phyloP scores from a whole-genome alignment of 495 filamentous ascomycete genomes.

The Lentithecium fluviatile region DNA sequence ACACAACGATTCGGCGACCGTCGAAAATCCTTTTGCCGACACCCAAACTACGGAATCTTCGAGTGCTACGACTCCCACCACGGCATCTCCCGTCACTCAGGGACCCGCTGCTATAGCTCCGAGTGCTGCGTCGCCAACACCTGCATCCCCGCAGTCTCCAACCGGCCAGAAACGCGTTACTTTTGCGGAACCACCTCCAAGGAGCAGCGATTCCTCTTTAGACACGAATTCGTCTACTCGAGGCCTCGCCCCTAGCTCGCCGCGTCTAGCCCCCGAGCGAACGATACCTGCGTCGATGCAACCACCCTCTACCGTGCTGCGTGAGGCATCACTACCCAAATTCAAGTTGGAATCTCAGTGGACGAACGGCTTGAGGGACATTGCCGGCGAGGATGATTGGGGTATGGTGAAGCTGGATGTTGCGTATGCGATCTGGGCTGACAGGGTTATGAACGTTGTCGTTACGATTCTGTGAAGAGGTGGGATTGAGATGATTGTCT shows the following conservation, averaged over 20 bases:
- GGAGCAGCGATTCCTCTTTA: too few species aligned
- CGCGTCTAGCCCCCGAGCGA: neutral
- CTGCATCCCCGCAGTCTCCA: too few species aligned
- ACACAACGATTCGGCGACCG: neutral
- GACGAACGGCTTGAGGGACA: slow-evolving; percentile 7
- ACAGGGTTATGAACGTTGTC: slow-evolving; percentile 19
- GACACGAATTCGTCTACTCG: too few species aligned
- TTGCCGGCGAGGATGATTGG: slow-evolving; percentile 19
- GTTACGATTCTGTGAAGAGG: slow-evolving; percentile 4
- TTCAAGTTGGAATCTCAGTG: slow-evolving; percentile 15
- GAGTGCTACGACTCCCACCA: too few species aligned
- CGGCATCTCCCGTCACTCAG: too few species aligned
- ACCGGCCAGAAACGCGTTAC: too few species aligned
- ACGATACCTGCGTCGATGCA: neutral
- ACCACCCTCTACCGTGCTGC: neutral
- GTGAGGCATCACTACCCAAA: neutral
- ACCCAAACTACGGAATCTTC: too few species aligned
- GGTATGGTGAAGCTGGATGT: slow-evolving; percentile 14
- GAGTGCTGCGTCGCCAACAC: too few species aligned
- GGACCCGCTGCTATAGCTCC: too few species aligned
- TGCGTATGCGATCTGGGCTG: slow-evolving; percentile 13
- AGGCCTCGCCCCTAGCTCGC: too few species aligned
- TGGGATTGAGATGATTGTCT: neutral
- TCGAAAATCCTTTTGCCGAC: neutral
- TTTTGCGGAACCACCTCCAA: too few species aligned